A percentile compares a stretch with the other conserved stretches of the same genome.
Evolutionary conservation across 2,329 filamentous ascomycete species (phyloP).

Genomic region (Apiospora marii): DNA sequence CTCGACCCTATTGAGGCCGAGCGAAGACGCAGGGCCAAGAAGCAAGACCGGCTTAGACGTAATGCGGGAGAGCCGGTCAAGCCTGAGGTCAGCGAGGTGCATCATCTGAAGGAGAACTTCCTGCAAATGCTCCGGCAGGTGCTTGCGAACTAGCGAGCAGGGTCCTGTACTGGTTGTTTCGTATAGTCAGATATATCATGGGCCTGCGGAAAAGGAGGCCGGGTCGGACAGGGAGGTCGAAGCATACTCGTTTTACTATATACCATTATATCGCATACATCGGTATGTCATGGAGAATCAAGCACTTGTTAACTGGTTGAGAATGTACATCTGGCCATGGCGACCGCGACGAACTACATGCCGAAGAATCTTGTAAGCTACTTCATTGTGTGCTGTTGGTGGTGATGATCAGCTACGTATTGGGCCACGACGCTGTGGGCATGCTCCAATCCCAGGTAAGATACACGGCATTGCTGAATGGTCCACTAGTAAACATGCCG

Average conservation of each 20-base stretch:
- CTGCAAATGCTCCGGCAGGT: constrained; percentile 82
- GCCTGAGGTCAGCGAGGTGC: constrained; percentile 78
- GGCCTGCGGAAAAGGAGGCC: neutral
- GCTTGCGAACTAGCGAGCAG: constrained; percentile 69
- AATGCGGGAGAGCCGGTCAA: constrained; percentile 86
- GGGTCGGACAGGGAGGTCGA: neutral
- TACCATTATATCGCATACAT: neutral
- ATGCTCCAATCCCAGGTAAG: too few relatives aligned
- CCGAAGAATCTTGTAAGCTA: neutral
- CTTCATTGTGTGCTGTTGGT: neutral
- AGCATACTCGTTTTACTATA: neutral
- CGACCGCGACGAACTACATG: too few relatives aligned
- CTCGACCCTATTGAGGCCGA: constrained; percentile 89
- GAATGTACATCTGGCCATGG: neutral
- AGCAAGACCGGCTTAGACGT: constrained; percentile 80
- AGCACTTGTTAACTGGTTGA: neutral
- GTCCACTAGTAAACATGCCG: too few relatives aligned
- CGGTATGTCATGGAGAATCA: neutral
- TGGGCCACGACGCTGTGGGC: too few relatives aligned
- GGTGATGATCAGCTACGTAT: too few relatives aligned
- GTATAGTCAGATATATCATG: neutral
- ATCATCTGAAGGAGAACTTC: constrained; percentile 83
- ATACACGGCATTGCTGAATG: too few relatives aligned
- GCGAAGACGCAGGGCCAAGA: constrained; percentile 76
- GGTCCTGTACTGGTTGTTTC: neutral